A percentile compares a stretch with the other conserved stretches of the same genome.
Evolutionary conservation across 2,329 filamentous ascomycete species (phyloP).

Genomic region (Ophiostoma ulmi): DNA sequence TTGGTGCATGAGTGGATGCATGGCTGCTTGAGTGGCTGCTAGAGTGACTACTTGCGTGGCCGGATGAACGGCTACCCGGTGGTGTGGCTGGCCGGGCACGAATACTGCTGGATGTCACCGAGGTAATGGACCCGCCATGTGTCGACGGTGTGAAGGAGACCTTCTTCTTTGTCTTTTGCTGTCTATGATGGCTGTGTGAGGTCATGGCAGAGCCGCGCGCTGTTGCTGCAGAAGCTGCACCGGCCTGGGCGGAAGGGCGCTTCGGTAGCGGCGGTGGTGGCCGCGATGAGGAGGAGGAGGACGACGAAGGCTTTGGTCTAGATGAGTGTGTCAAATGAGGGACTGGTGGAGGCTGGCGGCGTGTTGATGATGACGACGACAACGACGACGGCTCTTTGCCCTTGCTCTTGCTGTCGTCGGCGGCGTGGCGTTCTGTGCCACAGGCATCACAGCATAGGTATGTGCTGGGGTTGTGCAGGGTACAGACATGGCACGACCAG

Average conservation of each 20-base stretch:
- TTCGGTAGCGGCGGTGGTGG: slow-evolving; percentile 11
- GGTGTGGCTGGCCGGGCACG: slow-evolving; percentile 6
- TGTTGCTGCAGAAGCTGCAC: neutral
- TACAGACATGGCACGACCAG: slow-evolving; percentile 55
- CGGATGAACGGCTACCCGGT: neutral
- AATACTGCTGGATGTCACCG: slow-evolving; percentile 13
- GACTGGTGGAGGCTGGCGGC: slow-evolving; percentile 10
- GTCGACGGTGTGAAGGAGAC: slow-evolving; percentile 25
- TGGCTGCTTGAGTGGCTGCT: neutral
- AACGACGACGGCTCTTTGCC: neutral
- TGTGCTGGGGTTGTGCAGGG: slow-evolving; percentile 49
- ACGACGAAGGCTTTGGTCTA: neutral
- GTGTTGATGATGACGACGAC: neutral
- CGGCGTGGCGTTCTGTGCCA: slow-evolving; percentile 38
- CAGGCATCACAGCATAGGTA: slow-evolving; percentile 56
- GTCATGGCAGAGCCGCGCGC: neutral
- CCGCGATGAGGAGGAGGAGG: neutral
- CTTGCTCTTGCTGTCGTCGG: neutral
- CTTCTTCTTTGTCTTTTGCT: slow-evolving; percentile 20
- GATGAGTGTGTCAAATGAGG: slow-evolving; percentile 12
- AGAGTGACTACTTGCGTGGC: neutral
- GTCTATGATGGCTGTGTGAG: neutral
- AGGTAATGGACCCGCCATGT: slow-evolving; percentile 17
- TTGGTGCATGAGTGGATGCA: neutral
- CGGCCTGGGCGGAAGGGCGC: neutral